Conservation (phyloP, 805 yeast species). For the Torulaspora maleeae region DNA sequence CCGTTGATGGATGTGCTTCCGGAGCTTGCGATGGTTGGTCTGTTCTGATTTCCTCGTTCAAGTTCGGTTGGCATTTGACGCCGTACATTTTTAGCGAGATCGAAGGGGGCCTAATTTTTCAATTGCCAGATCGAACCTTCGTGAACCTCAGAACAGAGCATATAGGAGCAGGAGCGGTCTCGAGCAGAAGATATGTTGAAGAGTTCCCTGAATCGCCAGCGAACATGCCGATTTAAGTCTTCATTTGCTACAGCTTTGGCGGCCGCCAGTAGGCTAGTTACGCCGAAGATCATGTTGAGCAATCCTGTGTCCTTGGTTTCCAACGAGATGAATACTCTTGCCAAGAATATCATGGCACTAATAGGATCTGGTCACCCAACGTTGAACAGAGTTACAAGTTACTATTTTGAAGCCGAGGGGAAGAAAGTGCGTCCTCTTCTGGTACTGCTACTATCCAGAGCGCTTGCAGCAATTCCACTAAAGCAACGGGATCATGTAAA, state of each 20-base stretch:
- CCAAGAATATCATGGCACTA: constrained; percentile 76
- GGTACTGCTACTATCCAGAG: constrained; percentile 77
- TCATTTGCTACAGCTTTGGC: constrained; percentile 55
- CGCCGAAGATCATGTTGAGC: constrained; percentile 51
- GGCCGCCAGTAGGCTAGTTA: constrained; percentile 70
- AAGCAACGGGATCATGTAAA: constrained; percentile 58
- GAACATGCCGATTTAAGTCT: constrained; percentile 25
- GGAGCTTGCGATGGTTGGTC: not conserved
- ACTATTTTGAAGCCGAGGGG: constrained; percentile 94
- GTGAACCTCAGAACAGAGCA: not conserved
- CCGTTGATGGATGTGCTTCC: not conserved
- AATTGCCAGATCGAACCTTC: not conserved
- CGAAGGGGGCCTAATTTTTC: constrained; percentile 1
- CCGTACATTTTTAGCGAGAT: not conserved
- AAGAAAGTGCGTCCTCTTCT: constrained; percentile 90
- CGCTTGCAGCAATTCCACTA: constrained; percentile 69
- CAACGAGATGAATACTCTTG: constrained; percentile 85
- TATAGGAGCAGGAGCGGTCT: not conserved
- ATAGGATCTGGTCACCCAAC: constrained; percentile 95
- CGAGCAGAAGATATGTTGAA: constrained; percentile 5
- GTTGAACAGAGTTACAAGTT: constrained; percentile 83
- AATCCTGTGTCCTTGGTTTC: constrained; percentile 92
- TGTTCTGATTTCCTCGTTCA: not conserved
- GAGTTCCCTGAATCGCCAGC: not conserved
- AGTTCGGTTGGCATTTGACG: not conserved